These are phyloP conservation scores for Suhomyces chickasaworum DNA, from an alignment of 1,139 yeast genomes.

Conservation along the genomic window DNA sequence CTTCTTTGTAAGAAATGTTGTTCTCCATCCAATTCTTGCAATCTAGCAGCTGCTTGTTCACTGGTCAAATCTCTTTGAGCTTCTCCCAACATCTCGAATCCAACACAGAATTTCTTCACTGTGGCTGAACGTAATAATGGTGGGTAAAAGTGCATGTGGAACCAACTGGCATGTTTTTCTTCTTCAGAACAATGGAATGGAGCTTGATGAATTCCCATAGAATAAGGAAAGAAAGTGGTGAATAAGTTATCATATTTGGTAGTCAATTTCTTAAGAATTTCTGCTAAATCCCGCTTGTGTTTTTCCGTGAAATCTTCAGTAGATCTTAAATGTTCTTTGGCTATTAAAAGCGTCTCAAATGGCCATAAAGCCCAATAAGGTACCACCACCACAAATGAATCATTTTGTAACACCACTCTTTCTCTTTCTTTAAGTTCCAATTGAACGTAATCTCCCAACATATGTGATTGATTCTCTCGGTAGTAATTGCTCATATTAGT, in stretches of 20 bases:
- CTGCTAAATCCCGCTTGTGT: slow-evolving; percentile 60
- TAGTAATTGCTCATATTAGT: slow-evolving; percentile 52
- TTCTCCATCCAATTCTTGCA: slow-evolving; percentile 48
- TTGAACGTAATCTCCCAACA: slow-evolving; percentile 66
- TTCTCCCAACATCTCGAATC: slow-evolving; percentile 78
- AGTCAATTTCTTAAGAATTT: slow-evolving; percentile 55
- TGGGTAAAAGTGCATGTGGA: slow-evolving; percentile 79
- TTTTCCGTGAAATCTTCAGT: slow-evolving; percentile 50
- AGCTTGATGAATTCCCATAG: slow-evolving; percentile 82
- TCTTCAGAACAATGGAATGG: slow-evolving; percentile 49
- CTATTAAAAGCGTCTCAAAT: slow-evolving; percentile 64
- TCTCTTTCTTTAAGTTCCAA: slow-evolving; percentile 54
- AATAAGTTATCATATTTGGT: slow-evolving; percentile 72
- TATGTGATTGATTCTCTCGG: slow-evolving; percentile 45
- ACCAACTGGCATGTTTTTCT: slow-evolving; percentile 53
- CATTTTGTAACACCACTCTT: slow-evolving; percentile 62
- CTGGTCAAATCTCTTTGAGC: slow-evolving; percentile 79
- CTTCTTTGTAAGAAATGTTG: slow-evolving; percentile 31
- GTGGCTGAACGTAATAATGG: slow-evolving; percentile 76
- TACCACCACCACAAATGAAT: slow-evolving; percentile 66
- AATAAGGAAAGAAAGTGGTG: slow-evolving; percentile 71
- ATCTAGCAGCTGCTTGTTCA: slow-evolving; percentile 68
- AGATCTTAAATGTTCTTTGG: slow-evolving; percentile 57
- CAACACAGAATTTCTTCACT: slow-evolving; percentile 74
- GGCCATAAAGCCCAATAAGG: slow-evolving; percentile 91